phyloP scores from a whole-genome alignment of 768 basidiomycete species.

The Agrocybe chaxingu region DNA sequence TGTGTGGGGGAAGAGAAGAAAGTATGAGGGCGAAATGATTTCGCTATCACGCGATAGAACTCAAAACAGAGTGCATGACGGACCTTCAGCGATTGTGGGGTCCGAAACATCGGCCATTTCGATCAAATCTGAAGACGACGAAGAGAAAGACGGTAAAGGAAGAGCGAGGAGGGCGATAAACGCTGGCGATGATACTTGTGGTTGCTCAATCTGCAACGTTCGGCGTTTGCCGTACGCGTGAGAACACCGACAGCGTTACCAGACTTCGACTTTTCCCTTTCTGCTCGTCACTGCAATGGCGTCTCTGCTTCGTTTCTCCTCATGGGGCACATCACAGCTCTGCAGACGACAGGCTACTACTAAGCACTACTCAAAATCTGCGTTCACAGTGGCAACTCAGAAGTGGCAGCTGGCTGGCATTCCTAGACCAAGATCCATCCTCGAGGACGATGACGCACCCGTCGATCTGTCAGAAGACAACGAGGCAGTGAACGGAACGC shows the following conservation, averaged over 20 bases:
- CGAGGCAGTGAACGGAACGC: constrained; percentile 41
- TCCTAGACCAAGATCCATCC: constrained; percentile 40
- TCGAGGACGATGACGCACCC: constrained; percentile 42
- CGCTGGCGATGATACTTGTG: no score
- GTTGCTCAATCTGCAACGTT: no score
- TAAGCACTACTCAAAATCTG: constrained; percentile 20
- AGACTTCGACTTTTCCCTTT: not conserved
- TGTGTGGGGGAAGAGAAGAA: constrained; percentile 9
- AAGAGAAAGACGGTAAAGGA: constrained; percentile 1
- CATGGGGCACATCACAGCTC: constrained; percentile 5
- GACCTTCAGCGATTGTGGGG: constrained; percentile 71
- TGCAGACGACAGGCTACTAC: constrained; percentile 9
- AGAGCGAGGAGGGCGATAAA: constrained; percentile 6
- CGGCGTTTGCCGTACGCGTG: constrained; percentile 21
- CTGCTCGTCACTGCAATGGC: constrained; percentile 18
- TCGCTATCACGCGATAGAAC: not conserved
- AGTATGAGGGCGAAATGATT: not conserved
- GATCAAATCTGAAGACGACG: not conserved
- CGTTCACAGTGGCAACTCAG: constrained; percentile 13
- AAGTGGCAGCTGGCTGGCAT: constrained; percentile 40
- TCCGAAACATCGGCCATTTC: constrained; percentile 80
- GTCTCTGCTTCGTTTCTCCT: constrained; percentile 17
- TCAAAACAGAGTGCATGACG: constrained; percentile 3
- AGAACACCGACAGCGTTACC: not conserved
- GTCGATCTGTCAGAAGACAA: constrained; percentile 53